Evolutionary conservation across 1,139 yeast species (phyloP), one percentile per base, ranked within the genome.

Genomic region (Pichia sp.): DNA sequence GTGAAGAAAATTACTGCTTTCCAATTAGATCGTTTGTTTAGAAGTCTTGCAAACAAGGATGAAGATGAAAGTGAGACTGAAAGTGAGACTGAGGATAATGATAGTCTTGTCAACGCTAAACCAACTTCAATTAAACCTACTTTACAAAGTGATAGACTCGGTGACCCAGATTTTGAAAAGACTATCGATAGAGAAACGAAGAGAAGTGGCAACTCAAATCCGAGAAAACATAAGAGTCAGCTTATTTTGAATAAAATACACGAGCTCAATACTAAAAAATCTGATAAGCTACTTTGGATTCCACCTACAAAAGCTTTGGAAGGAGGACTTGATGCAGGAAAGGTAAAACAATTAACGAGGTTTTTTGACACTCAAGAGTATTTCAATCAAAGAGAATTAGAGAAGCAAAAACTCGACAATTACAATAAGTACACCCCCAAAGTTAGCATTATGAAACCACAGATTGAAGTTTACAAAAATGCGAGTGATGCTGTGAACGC

Each of bases 1-100:
- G 88, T 95, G 61, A 86, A 96, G 8, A 78, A 91, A 58, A 87
- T 93, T 49, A 92, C 99, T 2, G 89, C 96, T 12, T 86, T 86
- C 62, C 99, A 93, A 66, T 75, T 95, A 65, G 82, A 85, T 58
- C 88, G 84, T 62, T 78, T 91, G 54, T 84, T 93, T 63, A 74
- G 73, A 56, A 53, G 56, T 49, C 55, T 53, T 4, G 57, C 52
- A 4, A 46, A 49, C 12, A 55, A 49, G 27, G 61, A 58, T 14
- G 59, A 56, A 9, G 53, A 49, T 38, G 59, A 58, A 6, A 54
- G 48, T 27, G 61, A 55, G 6, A 53, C 48, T 20, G 60, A 56
- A 8, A 51, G 38, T 17, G 55, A 57, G 9, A 53, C 51, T 4
- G 55, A 56, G 43, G 47, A 52, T 31, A 48, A 45, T n/a, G 41